phyloP scores from a whole-genome alignment of 768 basidiomycete species.

The Podaxis sp. region DNA sequence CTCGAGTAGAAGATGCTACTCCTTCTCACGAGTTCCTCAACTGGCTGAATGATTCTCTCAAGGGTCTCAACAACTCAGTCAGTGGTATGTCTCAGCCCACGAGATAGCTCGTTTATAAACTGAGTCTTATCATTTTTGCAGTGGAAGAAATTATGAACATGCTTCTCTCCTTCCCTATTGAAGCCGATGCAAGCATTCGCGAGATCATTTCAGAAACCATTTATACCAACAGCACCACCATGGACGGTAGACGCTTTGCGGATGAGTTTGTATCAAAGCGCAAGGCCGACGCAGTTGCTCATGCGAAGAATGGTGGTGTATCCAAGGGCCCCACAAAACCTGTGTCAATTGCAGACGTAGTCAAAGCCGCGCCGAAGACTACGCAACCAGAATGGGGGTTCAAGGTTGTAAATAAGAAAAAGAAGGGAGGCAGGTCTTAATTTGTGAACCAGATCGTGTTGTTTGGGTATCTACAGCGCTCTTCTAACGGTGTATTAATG shows the following conservation, averaged over 20 bases:
- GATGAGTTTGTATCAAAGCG: conserved; percentile 86
- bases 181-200: conserved; percentile 73
- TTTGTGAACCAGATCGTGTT: not conserved
- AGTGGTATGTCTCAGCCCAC: conserved; percentile 46
- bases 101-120: not conserved
- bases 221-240: conserved; percentile 89
- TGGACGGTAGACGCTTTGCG: conserved; percentile 94
- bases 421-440: conserved; percentile 70
- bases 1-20: conserved; percentile 59
- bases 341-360: conserved; percentile 82
- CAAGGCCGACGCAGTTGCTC: conserved; percentile 68
- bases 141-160: conserved; percentile 97
- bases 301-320: conserved; percentile 41
- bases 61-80: conserved; percentile 67
- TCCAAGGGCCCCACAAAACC: conserved; percentile 43
- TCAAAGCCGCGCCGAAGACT: conserved; percentile 82
- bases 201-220: conserved; percentile 96
- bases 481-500: conserved; percentile 4
- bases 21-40: conserved; percentile 90
- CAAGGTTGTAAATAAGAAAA: conserved; percentile 95
- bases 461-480: conserved; percentile 4
- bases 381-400: conserved; percentile 80
- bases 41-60: conserved; percentile 85
- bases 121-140: conserved; percentile 22
- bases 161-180: conserved; percentile 90